Conservation (phyloP, 1,284 basidiomycete species). For the Peniophora sp. region DNA sequence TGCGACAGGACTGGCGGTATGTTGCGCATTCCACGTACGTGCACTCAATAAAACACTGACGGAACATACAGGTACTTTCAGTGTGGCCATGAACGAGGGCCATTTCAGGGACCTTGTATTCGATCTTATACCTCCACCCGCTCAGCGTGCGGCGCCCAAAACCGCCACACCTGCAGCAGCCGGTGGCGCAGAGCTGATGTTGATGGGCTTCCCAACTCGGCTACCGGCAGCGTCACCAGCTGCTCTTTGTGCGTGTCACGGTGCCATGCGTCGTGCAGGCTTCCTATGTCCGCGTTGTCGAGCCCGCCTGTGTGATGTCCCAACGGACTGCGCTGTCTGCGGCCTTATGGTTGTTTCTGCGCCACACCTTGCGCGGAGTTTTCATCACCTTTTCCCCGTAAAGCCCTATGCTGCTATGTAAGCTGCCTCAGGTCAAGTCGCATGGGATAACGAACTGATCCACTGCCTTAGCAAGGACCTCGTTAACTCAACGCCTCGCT, state of each 20-base stretch:
- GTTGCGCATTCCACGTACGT: slow-evolving; percentile 15
- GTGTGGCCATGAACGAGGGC: slow-evolving; percentile 94
- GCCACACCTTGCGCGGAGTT: slow-evolving; percentile 93
- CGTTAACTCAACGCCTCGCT: slow-evolving; percentile 30
- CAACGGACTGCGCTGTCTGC: slow-evolving; percentile 96
- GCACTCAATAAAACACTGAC: neutral
- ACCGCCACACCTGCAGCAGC: slow-evolving; percentile 38
- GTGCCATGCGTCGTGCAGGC: slow-evolving; percentile 81
- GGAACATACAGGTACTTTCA: slow-evolving; percentile 66
- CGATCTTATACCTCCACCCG: slow-evolving; percentile 92
- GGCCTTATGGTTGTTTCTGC: slow-evolving; percentile 97
- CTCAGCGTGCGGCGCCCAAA: slow-evolving; percentile 51
- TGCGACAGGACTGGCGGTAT: slow-evolving; percentile 83
- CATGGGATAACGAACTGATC: neutral
- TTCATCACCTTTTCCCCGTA: slow-evolving; percentile 91
- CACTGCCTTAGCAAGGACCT: slow-evolving; percentile 27
- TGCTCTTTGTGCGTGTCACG: slow-evolving; percentile 90
- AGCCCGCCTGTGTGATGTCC: slow-evolving; percentile 93
- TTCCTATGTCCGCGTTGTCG: slow-evolving; percentile 94
- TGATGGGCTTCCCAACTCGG: slow-evolving; percentile 97
- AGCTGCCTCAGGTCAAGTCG: slow-evolving; percentile 23
- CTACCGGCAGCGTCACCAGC: slow-evolving; percentile 79
- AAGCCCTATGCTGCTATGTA: slow-evolving; percentile 76
- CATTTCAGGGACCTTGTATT: slow-evolving; percentile 95
- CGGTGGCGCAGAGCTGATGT: slow-evolving; percentile 82